Conservation (phyloP, 352 stramenopile species). For the Phytophthora meadii region DNA sequence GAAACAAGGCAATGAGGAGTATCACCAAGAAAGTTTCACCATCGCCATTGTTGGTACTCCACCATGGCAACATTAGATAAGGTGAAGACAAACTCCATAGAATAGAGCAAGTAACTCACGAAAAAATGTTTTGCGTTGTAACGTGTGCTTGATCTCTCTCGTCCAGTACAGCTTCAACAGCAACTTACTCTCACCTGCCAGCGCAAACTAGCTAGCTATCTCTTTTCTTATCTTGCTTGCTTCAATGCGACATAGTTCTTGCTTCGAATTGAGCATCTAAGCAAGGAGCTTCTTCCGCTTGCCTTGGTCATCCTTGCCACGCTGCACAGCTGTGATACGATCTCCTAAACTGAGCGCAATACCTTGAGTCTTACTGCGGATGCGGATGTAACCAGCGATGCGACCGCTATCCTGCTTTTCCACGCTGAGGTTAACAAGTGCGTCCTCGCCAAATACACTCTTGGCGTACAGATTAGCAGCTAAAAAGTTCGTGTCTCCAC, state of each 20-base stretch:
- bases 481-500: slow-evolving; percentile 93
- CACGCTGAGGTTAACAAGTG: slow-evolving; percentile 99
- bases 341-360: slow-evolving; percentile 99
- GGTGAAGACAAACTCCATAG: slow-evolving; percentile 23
- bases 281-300: slow-evolving; percentile 85
- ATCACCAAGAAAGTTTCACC: slow-evolving; percentile 44
- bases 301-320: slow-evolving; percentile 83
- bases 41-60: slow-evolving; percentile 64
- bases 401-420: slow-evolving; percentile 99
- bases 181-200: slow-evolving; percentile 18
- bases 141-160: slow-evolving; percentile 41
- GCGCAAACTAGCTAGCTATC: slow-evolving; percentile 8
- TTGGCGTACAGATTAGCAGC: slow-evolving; percentile 94
- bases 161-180: slow-evolving; percentile 36
- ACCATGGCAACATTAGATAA: slow-evolving; percentile 31
- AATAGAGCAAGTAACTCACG: slow-evolving; percentile 39
- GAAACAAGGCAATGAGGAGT: slow-evolving; percentile 13
- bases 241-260: slow-evolving; percentile 21
- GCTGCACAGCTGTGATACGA: slow-evolving; percentile 98
- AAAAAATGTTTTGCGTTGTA: slow-evolving; percentile 41
- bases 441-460: slow-evolving; percentile 97
- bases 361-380: slow-evolving; percentile 99
- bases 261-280: slow-evolving; percentile 46
- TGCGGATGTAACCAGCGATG: slow-evolving; percentile 98
- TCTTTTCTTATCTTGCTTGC: slow-evolving; percentile 16